These are phyloP conservation scores for Candida manassasensis DNA, from an alignment of 805 yeast species.

Conservation along the genomic window DNA sequence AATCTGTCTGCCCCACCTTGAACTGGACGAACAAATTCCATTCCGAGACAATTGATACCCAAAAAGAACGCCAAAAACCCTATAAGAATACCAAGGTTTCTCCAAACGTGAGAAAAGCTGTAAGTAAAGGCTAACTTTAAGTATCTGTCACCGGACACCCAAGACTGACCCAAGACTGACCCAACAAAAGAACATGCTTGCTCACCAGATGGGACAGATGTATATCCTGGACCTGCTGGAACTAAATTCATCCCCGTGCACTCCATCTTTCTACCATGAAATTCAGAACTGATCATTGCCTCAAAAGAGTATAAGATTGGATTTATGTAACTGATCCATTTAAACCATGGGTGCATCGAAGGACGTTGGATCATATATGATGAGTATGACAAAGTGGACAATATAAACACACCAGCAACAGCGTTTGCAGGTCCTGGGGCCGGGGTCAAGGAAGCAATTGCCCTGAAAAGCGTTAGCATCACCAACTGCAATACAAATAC, in stretches of 20 bases:
- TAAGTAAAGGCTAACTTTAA: conserved; percentile 29
- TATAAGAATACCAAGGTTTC: conserved; percentile 44
- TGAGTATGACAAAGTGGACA: conserved; percentile 25
- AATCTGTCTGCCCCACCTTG: conserved; percentile 30
- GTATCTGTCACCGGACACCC: conserved; percentile 31
- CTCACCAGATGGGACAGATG: conserved; percentile 11
- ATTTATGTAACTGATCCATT: conserved; percentile 36
- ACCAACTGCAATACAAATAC: conserved; percentile 45
- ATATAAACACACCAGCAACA: conserved; percentile 44
- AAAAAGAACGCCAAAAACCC: conserved; percentile 17
- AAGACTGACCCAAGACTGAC: conserved; percentile 15
- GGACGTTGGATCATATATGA: conserved; percentile 28
- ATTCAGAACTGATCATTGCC: conserved; percentile 25
- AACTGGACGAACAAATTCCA: conserved; percentile 24
- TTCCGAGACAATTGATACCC: conserved; percentile 21
- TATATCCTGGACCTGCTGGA: conserved; percentile 24
- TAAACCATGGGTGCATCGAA: conserved; percentile 32
- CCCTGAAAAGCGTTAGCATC: conserved; percentile 49
- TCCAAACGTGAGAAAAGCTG: conserved; percentile 40
- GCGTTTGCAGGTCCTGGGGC: conserved; percentile 56
- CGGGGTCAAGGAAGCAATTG: conserved; percentile 48
- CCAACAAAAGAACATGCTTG: conserved; percentile 16
- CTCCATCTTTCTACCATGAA: conserved; percentile 26
- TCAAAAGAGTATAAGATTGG: conserved; percentile 28
- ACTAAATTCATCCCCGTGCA: conserved; percentile 17